Percentiles rank a stretch among this genome's conserved stretches.
Conservation (phyloP, 2,329 filamentous ascomycete genomes). For the Diaporthe citriasiana region DNA sequence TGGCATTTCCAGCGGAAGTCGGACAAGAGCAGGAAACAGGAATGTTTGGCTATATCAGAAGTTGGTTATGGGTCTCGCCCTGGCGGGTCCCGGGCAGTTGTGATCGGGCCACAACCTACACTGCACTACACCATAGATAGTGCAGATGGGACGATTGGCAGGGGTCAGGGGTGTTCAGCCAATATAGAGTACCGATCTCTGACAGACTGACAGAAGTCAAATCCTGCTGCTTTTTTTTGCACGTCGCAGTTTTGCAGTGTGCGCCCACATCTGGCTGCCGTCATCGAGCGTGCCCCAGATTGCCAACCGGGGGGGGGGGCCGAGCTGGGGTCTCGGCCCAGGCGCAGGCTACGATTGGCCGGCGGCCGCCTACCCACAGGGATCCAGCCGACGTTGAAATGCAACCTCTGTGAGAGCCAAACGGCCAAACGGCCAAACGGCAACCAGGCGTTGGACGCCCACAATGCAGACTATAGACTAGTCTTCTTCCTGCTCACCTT, state of each 20-base stretch:
- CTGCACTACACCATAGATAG: slow-evolving; percentile 1
- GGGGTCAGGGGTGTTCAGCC: slow-evolving; percentile 8
- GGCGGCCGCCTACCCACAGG: neutral
- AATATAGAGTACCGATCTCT: slow-evolving; percentile 30
- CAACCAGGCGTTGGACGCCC: neutral
- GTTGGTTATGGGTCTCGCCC: too few relatives aligned
- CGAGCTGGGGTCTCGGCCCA: neutral
- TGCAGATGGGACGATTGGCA: neutral
- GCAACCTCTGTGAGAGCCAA: neutral
- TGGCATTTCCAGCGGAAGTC: slow-evolving; percentile 8
- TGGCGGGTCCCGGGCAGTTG: neutral
- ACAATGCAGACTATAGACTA: neutral
- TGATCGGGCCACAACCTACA: neutral
- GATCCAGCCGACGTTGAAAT: neutral
- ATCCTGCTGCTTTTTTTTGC: neutral
- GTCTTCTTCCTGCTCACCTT: slow-evolving; percentile 13
- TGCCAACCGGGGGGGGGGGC: neutral
- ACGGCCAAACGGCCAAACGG: neutral
- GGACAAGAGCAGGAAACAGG: slow-evolving; percentile 31
- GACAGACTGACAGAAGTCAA: slow-evolving; percentile 30
- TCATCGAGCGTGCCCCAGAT: slow-evolving; percentile 19
- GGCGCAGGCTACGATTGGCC: neutral
- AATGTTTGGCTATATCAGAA: slow-evolving; percentile 25
- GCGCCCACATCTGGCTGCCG: slow-evolving; percentile 2
- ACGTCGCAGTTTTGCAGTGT: too few relatives aligned